These are phyloP conservation scores for Dacryopinax spathularia DNA, from an alignment of 768 basidiomycete genomes.

Conservation along the genomic window DNA sequence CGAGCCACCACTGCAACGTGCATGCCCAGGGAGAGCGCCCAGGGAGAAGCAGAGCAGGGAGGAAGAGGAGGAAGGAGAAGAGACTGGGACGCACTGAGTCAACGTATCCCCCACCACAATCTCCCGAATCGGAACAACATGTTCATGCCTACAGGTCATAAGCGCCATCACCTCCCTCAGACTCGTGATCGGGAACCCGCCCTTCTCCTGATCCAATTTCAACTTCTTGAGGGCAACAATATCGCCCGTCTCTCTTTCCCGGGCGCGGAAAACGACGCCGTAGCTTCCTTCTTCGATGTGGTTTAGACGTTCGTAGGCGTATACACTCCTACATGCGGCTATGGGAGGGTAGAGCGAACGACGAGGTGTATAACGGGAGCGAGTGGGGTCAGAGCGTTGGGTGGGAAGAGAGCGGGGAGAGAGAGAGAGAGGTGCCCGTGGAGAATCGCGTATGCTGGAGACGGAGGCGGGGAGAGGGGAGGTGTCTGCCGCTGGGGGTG, in stretches of 20 bases:
- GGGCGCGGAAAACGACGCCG: slow-evolving; percentile 91
- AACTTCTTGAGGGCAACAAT: slow-evolving; percentile 96
- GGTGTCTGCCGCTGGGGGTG: neutral
- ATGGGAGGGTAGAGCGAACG: slow-evolving; percentile 67
- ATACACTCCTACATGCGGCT: slow-evolving; percentile 79
- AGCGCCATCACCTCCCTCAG: slow-evolving; percentile 91
- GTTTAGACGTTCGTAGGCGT: slow-evolving; percentile 84
- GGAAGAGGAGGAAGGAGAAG: slow-evolving; percentile 5
- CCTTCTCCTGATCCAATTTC: slow-evolving; percentile 96
- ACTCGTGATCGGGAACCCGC: slow-evolving; percentile 95
- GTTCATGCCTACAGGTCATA: slow-evolving; percentile 86
- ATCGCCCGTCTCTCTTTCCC: slow-evolving; percentile 85
- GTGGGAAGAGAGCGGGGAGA: neutral
- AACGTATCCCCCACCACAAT: slow-evolving; percentile 97
- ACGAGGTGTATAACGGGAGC: slow-evolving; percentile 45
- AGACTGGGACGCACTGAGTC: slow-evolving; percentile 69
- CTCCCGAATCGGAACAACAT: slow-evolving; percentile 92
- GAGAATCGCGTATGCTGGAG: neutral
- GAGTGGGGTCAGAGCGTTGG: neutral
- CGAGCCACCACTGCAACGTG: no score
- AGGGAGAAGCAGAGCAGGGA: neutral
- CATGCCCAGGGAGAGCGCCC: neutral
- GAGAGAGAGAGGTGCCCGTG: neutral
- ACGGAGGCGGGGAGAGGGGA: neutral
- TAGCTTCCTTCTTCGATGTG: slow-evolving; percentile 99